These are phyloP conservation scores for Umbilicaria muhlenbergii DNA, from an alignment of 495 filamentous ascomycete species.

Conservation along the genomic window DNA sequence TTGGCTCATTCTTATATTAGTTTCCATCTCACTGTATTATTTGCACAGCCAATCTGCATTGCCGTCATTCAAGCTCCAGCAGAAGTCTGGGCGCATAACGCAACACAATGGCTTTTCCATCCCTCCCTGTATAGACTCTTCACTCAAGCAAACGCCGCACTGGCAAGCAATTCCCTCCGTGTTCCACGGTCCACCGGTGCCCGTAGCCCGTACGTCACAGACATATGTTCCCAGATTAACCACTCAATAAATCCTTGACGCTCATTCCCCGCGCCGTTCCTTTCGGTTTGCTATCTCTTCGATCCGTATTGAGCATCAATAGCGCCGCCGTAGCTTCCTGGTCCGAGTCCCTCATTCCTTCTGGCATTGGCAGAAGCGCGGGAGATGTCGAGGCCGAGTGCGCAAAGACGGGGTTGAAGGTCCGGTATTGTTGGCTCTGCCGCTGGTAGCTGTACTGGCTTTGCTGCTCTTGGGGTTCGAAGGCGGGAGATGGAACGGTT, in stretches of 20 bases:
- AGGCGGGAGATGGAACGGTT: constrained; percentile 27
- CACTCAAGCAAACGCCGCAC: too few relatives aligned
- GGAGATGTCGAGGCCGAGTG: constrained; percentile 22
- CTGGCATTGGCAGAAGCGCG: constrained; percentile 15
- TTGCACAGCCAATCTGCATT: too few relatives aligned
- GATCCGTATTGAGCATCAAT: constrained; percentile 62
- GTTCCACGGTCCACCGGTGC: too few relatives aligned
- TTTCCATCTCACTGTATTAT: too few relatives aligned
- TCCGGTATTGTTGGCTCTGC: constrained; percentile 10
- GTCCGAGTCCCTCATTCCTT: constrained; percentile 36
- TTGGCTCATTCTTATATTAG: too few relatives aligned
- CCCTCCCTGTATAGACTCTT: too few relatives aligned
- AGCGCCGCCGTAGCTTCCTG: constrained; percentile 71
- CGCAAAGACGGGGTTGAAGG: constrained; percentile 10
- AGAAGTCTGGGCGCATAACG: too few relatives aligned
- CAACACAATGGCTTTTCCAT: too few relatives aligned
- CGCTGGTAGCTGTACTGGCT: constrained; percentile 15
- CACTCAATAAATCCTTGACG: constrained; percentile 62
- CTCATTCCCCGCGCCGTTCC: constrained; percentile 42
- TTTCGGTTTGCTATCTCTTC: constrained; percentile 22
- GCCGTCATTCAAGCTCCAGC: too few relatives aligned
- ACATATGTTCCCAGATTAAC: constrained; percentile 8
- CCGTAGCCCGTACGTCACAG: too few relatives aligned
- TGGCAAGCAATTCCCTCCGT: too few relatives aligned
- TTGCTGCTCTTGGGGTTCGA: constrained; percentile 10